Evolutionary conservation across 1,139 yeast species (phyloP).

Genomic region (Meyerozyma carpophila): DNA sequence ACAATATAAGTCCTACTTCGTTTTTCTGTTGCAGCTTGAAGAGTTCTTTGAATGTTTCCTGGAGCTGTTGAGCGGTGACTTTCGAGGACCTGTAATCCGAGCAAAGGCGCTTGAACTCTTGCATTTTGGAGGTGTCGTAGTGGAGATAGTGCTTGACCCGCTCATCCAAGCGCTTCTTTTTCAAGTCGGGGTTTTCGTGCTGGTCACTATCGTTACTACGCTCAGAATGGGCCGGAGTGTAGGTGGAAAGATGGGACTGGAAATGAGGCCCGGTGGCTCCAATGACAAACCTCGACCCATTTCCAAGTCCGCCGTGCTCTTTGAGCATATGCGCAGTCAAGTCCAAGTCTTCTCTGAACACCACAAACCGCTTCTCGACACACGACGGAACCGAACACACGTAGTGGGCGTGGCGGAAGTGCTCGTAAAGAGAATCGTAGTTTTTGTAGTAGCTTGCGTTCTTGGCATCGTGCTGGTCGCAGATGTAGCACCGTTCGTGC

Average conservation of each 20-base stretch:
- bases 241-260: constrained; percentile 68
- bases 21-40: constrained; percentile 38
- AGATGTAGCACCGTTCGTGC: constrained; percentile 87
- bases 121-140: constrained; percentile 44
- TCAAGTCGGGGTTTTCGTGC: constrained; percentile 43
- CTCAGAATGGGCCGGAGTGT: constrained; percentile 18
- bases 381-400: constrained; percentile 81
- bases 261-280: constrained; percentile 43
- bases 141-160: constrained; percentile 76
- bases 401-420: constrained; percentile 69
- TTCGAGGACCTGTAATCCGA: constrained; percentile 41
- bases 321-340: constrained; percentile 82
- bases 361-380: constrained; percentile 85
- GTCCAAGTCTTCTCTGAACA: constrained; percentile 81
- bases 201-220: constrained; percentile 3
- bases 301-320: constrained; percentile 61
- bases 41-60: constrained; percentile 45
- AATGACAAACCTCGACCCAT: constrained; percentile 39
- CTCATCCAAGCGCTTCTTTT: constrained; percentile 67
- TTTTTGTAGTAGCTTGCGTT: constrained; percentile 75
- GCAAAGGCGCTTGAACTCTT: constrained; percentile 47
- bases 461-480: constrained; percentile 65
- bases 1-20: constrained; percentile 49
- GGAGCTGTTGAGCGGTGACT: constrained; percentile 45
- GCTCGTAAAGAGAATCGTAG: constrained; percentile 68